Base-by-base conservation (phyloP, 345 rosid species). In the Eucalyptus marginata region DNA sequence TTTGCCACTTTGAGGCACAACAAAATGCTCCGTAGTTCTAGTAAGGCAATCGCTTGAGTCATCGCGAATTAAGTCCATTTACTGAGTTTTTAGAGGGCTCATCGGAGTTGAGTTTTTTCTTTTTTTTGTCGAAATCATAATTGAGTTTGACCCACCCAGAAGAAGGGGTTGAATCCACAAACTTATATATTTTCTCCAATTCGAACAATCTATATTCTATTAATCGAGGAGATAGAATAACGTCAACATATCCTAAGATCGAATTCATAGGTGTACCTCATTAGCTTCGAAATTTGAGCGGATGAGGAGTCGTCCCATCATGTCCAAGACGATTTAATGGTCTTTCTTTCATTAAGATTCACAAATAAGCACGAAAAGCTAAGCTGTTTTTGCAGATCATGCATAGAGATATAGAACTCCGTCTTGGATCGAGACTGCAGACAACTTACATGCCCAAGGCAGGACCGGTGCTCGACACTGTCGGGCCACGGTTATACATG, bases 401-500 rank as follows among this genome's bases (percentile, higher is more conserved):
- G 81, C 25, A 71, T 9, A 33, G n/a, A 58, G 40, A 36, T 66
- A 16, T 31, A 66, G 40, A 16, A 3, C 79, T 66, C 79, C 0
- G 0, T 66, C 79, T 31, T 15, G 79, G 79, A 66, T 31, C 79
- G 43, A 31, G 43, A 31, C 40, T 31, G 43, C 79, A 18, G 11
- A 31, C 79, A 31, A 66, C 79, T 66, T 15, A 8, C 43, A 8
- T 31, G 43, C 20, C 15, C 43, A 66, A 52, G 16, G 89, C 56
- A 24, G 90, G 71, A 10, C 52, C 50, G 10, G 87, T 33, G 87
- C 62, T 56, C 7, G 62, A 86, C 58, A 90, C 91, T 4, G 92
- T 87, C 36, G 91, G 91, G 36, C 95, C 97, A 4, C 92, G 91
- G 86, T 98, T 92, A 49, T 96, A 97, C 98, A 94, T 98, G 40